phyloP scores from a whole-genome alignment of 352 stramenopile species.

The Thraustochytrium sp. region DNA sequence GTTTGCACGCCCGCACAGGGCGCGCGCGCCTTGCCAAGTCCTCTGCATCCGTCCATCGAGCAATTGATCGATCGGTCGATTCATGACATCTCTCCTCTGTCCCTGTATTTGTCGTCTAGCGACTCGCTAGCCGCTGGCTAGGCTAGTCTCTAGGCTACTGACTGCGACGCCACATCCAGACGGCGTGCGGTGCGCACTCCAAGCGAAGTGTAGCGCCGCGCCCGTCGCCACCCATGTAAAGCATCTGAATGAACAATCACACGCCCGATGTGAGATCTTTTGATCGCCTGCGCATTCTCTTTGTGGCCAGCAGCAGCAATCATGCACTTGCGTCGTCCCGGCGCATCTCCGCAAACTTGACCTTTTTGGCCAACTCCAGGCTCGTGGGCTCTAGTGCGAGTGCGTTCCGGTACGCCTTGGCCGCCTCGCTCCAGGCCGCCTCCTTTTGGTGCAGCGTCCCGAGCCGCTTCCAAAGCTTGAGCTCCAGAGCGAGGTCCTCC shows the following conservation, averaged over 20 bases:
- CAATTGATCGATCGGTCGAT: no score
- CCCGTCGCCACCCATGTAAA: no score
- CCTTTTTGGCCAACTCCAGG: not conserved
- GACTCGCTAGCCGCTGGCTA: no score
- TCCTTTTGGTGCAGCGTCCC: not conserved
- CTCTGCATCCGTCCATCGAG: no score
- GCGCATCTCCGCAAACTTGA: slow-evolving; percentile 3
- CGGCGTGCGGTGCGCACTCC: no score
- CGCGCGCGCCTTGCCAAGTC: not conserved
- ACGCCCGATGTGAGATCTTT: no score
- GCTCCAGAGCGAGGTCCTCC: not conserved
- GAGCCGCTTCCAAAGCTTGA: not conserved
- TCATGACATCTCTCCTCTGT: no score
- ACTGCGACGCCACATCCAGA: no score
- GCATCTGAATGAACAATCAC: no score
- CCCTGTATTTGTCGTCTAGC: no score
- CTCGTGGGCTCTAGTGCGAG: not conserved
- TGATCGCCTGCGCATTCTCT: not conserved
- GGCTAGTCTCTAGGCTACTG: no score
- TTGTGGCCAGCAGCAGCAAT: not conserved
- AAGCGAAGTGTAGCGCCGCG: no score
- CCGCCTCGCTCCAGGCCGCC: not conserved
- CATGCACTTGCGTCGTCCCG: not conserved
- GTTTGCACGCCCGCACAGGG: not conserved
- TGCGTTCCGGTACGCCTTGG: not conserved